phyloP scores from a whole-genome alignment of 257 asterid genomes.

The Echium plantagineum region DNA sequence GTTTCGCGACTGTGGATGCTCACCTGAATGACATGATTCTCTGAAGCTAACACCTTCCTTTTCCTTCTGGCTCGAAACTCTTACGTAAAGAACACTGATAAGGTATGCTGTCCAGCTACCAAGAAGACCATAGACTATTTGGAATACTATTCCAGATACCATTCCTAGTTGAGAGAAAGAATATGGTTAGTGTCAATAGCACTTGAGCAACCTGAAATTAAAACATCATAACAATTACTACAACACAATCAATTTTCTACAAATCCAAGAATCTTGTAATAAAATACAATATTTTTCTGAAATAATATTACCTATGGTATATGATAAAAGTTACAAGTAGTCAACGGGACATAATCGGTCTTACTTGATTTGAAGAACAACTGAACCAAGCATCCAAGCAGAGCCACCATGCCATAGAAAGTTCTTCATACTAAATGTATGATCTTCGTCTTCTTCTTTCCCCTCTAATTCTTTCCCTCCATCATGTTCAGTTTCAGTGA shows the following conservation, averaged over 20 bases:
- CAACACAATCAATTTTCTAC: neutral
- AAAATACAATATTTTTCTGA: no score
- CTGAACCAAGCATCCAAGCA: constrained; percentile 98
- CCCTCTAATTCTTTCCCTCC: constrained; percentile 26
- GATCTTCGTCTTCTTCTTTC: constrained; percentile 36
- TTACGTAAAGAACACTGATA: constrained; percentile 72
- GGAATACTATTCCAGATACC: constrained; percentile 69
- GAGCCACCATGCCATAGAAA: constrained; percentile 98
- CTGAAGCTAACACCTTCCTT: constrained; percentile 85
- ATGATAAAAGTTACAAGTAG: no score
- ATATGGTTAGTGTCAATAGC: constrained; percentile 75
- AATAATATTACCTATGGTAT: no score
- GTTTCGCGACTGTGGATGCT: no score
- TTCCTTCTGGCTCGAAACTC: constrained; percentile 81
- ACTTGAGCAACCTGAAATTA: constrained; percentile 81
- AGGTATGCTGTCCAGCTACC: constrained; percentile 99
- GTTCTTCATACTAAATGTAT: constrained; percentile 47
- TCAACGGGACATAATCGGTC: no score
- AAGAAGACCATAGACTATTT: constrained; percentile 66
- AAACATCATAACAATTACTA: neutral
- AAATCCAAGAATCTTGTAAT: no score
- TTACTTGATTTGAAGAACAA: constrained; percentile 89
- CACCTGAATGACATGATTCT: constrained; percentile 93
- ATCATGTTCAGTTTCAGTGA: constrained; percentile 39
- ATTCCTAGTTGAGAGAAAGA: constrained; percentile 90